Evolutionary conservation across 371 early-diverging fungal genomes (phyloP), one percentile per base, ranked within the genome.

Genomic region (Entomophthora muscae): DNA sequence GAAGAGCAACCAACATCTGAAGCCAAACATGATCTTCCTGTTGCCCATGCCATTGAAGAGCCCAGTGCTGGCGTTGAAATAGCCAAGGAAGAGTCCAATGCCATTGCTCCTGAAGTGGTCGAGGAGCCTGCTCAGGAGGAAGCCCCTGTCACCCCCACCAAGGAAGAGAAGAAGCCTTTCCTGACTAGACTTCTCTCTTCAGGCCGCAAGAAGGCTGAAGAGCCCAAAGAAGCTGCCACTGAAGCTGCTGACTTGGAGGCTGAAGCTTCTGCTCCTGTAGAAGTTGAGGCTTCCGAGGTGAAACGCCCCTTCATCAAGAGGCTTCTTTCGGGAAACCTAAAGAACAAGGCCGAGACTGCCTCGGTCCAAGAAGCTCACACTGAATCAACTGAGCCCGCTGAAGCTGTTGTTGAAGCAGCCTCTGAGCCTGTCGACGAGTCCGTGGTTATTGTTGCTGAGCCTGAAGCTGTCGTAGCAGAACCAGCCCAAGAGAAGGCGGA

Each of bases 311-410:
- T 61, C 27, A 22, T 61, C 32, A n/a, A 22, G 33, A 26, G 61
- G 21, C 13, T 61, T 2, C 42, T 61, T 24, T 61, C 61, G 26
- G 61, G 61, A 23, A 61, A 33, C 21, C 17, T 42, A 17, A 61
- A 61, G 52, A 12, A 42, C 21, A 61, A 61, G 42, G 33, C 21
- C 7, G 42, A 51, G 33, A 13, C 61, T 2, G 17, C 42, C 42
- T 42, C 42, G 5, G 26, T 10, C 27, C 61, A 31, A 12, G 61
- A 61, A 24, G 42, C 61, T 26, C 31, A 61, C 21, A n/a, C 32
- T n/a, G 61, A 61, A 24, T 12, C 63, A 52, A 57, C 56, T 7
- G 61, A 52, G 26, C 59, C 51, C n/a, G 32, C 54, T 61, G 54
- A 7, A 32, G 60, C 60, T 26, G 59, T 53, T 30, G 52, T 57